Base-by-base conservation (phyloP, 306 rosid species). In the Datisca glomerata region DNA sequence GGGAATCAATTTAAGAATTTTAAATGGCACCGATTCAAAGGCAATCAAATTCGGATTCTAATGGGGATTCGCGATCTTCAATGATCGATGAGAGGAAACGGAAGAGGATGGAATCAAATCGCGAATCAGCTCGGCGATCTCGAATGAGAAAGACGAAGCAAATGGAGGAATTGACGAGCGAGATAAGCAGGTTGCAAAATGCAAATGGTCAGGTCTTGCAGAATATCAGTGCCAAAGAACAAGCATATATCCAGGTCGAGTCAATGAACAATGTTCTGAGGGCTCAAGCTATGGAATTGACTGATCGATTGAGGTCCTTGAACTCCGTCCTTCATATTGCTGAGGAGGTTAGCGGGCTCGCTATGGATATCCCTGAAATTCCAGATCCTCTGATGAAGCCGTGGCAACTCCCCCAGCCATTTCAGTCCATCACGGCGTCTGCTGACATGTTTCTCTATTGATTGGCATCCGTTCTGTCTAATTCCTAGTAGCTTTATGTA, bases 51-150 rank as follows among this genome's bases (percentile, higher is more conserved):
- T 79, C 94, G 0, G 84, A 91, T 37, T 75, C 91, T 0, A 85
- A 74, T 16, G 78, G 59, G 3, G 63, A 60, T 31, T 69, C 24
- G 11, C 45, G 53, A 45, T 61, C 48, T 8, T 69, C 38, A 2
- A 4, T 18, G 42, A 49, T 71, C 45, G 81, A 86, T 49, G 85
- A 86, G 45, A 66, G 72, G 68, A 86, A 81, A 68, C 62, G 86
- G 76, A 86, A 82, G 81, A 71, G 94, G 63, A 81, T 86, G 94
- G 36, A 55, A 17, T 86, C 96, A 7, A 86, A 86, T 41, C 92
- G 94, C 6, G 96, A 86, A 69, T 86, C 93, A 1, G 94, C 96
- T 1, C 45, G 94, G 47, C 79, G 93, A 4, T 86, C 96, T 4
- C 49, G 96, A 62, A 61, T 75, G 86, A 79, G 60, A 71, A 86